A percentile compares a stretch with the other conserved stretches of the same genome.
phyloP scores from a whole-genome alignment of 768 basidiomycete genomes.

The Amanita rimosa region DNA sequence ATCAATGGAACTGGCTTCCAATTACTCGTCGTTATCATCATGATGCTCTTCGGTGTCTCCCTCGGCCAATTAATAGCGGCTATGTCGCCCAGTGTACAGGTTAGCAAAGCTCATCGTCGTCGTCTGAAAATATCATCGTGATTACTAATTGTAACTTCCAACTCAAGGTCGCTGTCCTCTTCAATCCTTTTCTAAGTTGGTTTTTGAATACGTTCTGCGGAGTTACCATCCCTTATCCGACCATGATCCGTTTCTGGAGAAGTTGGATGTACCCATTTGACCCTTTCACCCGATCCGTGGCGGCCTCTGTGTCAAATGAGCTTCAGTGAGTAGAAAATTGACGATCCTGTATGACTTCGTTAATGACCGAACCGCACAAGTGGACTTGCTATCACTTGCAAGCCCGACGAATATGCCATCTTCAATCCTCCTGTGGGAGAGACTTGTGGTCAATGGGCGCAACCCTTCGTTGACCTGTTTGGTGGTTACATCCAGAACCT shows the following conservation, averaged over 20 bases:
- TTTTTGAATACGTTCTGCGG: conserved; percentile 70
- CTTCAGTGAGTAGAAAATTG: conserved; percentile 41
- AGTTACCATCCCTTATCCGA: conserved; percentile 63
- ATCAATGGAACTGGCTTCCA: conserved; percentile 60
- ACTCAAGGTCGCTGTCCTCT: conserved; percentile 56
- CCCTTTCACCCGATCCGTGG: conserved; percentile 61
- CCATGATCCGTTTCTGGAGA: conserved; percentile 56
- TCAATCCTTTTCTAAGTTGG: conserved; percentile 65
- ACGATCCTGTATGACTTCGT: background rate
- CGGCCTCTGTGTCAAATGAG: conserved; percentile 72
- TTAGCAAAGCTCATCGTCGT: conserved; percentile 8
- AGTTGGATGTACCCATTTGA: conserved; percentile 68
- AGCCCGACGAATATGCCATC: conserved; percentile 52
- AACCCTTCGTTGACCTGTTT: conserved; percentile 44
- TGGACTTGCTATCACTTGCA: conserved; percentile 56
- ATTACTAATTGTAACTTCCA: conserved; percentile 10
- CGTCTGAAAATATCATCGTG: conserved; percentile 15
- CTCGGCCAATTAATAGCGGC: conserved; percentile 68
- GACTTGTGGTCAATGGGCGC: conserved; percentile 62
- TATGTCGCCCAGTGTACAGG: conserved; percentile 63
- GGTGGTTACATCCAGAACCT: conserved; percentile 74
- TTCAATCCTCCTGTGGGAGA: conserved; percentile 69
- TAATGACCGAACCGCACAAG: conserved; percentile 21
- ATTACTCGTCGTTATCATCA: conserved; percentile 56
- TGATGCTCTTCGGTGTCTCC: conserved; percentile 55